phyloP scores from a whole-genome alignment of 345 rosid species.

The Citrus cavaleriei region DNA sequence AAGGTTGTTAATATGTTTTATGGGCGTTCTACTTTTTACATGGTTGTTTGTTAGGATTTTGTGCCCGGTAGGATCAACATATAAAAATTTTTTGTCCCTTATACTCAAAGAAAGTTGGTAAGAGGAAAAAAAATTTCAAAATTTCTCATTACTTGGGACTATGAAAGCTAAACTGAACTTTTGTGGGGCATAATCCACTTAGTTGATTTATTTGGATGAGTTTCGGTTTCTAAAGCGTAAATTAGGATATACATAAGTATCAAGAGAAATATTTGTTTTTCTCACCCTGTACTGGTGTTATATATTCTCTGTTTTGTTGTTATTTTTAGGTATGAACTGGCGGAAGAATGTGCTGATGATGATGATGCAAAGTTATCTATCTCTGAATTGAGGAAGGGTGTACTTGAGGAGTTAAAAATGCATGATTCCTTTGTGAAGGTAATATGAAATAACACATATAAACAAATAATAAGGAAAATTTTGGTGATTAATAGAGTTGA shows the following conservation, averaged over 20 bases:
- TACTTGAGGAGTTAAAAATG: conserved; percentile 70
- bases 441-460: background rate
- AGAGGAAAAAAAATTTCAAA: background rate
- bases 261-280: background rate
- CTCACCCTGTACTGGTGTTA: background rate
- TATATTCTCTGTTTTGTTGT: conserved; percentile 8
- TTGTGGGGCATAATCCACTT: background rate
- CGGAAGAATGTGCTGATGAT: conserved; percentile 93
- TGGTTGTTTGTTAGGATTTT: background rate
- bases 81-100: too few species aligned
- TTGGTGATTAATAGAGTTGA: background rate
- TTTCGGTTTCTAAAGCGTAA: conserved; percentile 7
- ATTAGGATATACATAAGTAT: background rate
- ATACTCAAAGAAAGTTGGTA: background rate
- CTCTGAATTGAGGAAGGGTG: conserved; percentile 61
- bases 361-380: conserved; percentile 85
- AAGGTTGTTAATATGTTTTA: background rate
- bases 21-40: background rate
- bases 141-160: background rate
- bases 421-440: conserved; percentile 76
- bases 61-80: background rate
- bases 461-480: background rate
- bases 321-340: conserved; percentile 67
- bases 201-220: conserved; percentile 3
- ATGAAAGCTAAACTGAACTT: background rate